Conservation (phyloP, 176 grass and related monocot species). For the Avena eriantha region DNA sequence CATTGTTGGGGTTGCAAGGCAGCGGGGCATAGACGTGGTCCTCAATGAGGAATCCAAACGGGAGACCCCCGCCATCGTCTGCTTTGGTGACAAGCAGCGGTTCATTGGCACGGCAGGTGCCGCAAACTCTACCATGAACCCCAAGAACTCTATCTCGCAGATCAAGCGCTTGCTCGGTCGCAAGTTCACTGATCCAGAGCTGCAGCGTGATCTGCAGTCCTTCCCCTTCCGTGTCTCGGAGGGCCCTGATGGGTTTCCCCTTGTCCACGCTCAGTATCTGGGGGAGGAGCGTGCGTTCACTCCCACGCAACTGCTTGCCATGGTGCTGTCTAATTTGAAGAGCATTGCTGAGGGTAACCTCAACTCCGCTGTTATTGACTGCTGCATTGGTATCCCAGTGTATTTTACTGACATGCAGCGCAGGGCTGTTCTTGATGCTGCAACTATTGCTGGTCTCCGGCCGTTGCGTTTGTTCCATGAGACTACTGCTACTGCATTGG, state of each 20-base stretch:
- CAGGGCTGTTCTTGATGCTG: conserved; percentile 77
- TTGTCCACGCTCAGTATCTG: conserved; percentile 63
- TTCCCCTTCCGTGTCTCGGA: conserved; percentile 76
- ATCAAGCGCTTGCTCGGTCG: conserved; percentile 78
- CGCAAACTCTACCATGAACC: conserved; percentile 79
- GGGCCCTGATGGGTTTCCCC: conserved; percentile 67
- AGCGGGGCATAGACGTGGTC: conserved; percentile 87
- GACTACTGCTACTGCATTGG: conserved; percentile 80
- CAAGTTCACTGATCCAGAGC: conserved; percentile 69
- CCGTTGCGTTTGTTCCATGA: conserved; percentile 82
- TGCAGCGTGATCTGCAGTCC: conserved; percentile 63
- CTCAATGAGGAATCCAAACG: conserved; percentile 96
- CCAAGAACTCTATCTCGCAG: conserved; percentile 85
- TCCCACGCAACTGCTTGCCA: conserved; percentile 81
- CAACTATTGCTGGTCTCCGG: conserved; percentile 65
- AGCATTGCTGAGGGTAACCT: conserved; percentile 79
- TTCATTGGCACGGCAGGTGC: conserved; percentile 75
- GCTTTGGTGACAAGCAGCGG: conserved; percentile 92
- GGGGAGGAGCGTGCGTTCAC: conserved; percentile 68
- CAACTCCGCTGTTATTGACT: conserved; percentile 60
- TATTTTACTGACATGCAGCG: conserved; percentile 91
- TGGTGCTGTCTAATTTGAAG: conserved; percentile 87
- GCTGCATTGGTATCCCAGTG: conserved; percentile 86
- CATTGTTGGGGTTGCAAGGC: conserved; percentile 85
- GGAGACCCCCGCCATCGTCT: conserved; percentile 85